A percentile compares a stretch with the other conserved stretches of the same genome.
Conservation (phyloP, 179 eudicot genomes). For the Nepenthes alata region DNA sequence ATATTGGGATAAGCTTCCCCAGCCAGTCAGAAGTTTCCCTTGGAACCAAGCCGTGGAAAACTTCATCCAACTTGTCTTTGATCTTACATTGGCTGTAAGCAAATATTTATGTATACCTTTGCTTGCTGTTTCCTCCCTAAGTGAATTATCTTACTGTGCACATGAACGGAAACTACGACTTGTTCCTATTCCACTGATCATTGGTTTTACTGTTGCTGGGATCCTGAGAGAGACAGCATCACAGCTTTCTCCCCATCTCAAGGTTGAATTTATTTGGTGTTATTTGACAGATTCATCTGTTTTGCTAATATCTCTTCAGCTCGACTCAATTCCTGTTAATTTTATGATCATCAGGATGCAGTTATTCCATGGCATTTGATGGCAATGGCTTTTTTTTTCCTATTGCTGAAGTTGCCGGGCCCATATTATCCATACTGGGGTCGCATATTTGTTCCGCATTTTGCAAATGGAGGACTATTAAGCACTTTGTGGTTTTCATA, state of each 20-base stretch:
- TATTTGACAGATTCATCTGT: background rate
- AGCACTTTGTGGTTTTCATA: slow-evolving; percentile 47
- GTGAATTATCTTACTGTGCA: slow-evolving; percentile 83
- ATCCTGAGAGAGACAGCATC: slow-evolving; percentile 36
- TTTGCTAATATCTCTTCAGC: background rate
- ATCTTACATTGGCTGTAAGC: slow-evolving; percentile 35
- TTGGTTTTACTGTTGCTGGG: slow-evolving; percentile 59
- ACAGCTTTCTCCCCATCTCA: slow-evolving; percentile 44
- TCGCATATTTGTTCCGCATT: slow-evolving; percentile 63
- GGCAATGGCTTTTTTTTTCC: slow-evolving; percentile 34
- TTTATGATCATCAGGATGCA: slow-evolving; percentile 38
- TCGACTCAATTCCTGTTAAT: background rate
- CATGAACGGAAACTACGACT: slow-evolving; percentile 57
- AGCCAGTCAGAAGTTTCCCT: slow-evolving; percentile 64
- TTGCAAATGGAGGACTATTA: slow-evolving; percentile 70
- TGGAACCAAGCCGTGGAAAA: slow-evolving; percentile 51
- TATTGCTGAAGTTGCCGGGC: slow-evolving; percentile 69
- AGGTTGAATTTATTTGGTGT: slow-evolving; percentile 29
- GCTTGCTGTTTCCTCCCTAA: slow-evolving; percentile 49
- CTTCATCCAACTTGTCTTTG: slow-evolving; percentile 46
- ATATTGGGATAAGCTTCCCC: slow-evolving; percentile 54
- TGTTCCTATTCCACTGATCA: slow-evolving; percentile 46
- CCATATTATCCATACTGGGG: slow-evolving; percentile 87
- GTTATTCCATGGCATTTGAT: slow-evolving; percentile 78
- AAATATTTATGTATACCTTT: slow-evolving; percentile 52